phyloP scores from a whole-genome alignment of 1,139 yeast species.

The Pichia sp. region DNA sequence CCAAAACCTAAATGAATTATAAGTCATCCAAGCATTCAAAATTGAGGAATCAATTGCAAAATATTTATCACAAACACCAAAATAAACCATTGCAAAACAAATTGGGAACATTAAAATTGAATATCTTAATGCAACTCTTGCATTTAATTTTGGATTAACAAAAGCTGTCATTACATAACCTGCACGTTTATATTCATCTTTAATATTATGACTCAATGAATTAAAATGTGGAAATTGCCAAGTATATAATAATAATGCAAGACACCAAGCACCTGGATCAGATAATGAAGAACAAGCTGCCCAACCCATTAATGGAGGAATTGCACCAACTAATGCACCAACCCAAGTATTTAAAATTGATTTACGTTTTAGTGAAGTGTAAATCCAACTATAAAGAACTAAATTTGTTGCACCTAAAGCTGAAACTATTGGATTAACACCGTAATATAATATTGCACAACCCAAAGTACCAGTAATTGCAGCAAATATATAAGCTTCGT shows the following conservation, averaged over 20 bases:
- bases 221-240: conserved; percentile 99
- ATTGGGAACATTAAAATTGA: conserved; percentile 88
- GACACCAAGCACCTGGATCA: conserved; percentile 93
- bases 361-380: conserved; percentile 82
- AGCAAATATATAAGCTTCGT: conserved; percentile 78
- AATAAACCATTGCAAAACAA: conserved; percentile 77
- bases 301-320: conserved; percentile 99
- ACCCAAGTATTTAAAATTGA: conserved; percentile 94
- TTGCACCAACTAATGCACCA: conserved; percentile 96
- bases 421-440: conserved; percentile 85
- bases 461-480: conserved; percentile 68
- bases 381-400: conserved; percentile 77
- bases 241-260: conserved; percentile 83
- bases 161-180: conserved; percentile 97
- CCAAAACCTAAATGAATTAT: conserved; percentile 81
- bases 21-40: conserved; percentile 80
- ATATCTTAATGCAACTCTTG: conserved; percentile 86
- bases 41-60: conserved; percentile 75
- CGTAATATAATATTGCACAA: conserved; percentile 57
- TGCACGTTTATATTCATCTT: conserved; percentile 81
- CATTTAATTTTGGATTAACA: conserved; percentile 85
- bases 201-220: conserved; percentile 80
- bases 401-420: conserved; percentile 71
- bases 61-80: conserved; percentile 73
- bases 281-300: conserved; percentile 79